These are phyloP conservation scores for Fusarium camptoceras DNA, from an alignment of 2,329 filamentous ascomycete genomes.

Conservation along the genomic window DNA sequence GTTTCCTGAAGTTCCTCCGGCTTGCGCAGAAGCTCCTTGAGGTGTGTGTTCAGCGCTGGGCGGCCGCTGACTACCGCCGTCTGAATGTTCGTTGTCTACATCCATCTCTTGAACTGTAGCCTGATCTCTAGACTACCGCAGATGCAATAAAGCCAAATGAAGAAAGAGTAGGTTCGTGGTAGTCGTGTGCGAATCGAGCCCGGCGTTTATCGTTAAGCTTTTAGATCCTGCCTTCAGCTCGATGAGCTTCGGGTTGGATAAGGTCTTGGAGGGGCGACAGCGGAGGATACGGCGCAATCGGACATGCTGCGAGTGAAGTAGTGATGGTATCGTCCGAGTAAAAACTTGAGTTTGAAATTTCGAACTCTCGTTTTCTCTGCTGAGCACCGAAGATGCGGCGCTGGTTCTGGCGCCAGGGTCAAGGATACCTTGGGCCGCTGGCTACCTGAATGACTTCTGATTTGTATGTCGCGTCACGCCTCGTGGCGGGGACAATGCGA, in stretches of 20 bases:
- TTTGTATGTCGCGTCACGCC: slow-evolving; percentile 27
- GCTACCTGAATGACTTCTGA: slow-evolving; percentile 19
- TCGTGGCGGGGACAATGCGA: slow-evolving; percentile 33
- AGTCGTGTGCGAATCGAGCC: slow-evolving; percentile 5
- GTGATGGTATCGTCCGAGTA: slow-evolving; percentile 25
- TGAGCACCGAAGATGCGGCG: background rate
- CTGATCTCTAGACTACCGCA: slow-evolving; percentile 19
- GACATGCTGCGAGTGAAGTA: slow-evolving; percentile 45
- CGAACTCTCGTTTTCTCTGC: background rate
- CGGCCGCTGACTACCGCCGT: slow-evolving; percentile 48
- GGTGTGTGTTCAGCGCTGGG: slow-evolving; percentile 52
- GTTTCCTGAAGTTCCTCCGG: slow-evolving; percentile 42
- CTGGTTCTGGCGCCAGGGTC: background rate
- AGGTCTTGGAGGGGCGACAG: slow-evolving; percentile 37
- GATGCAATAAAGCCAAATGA: background rate
- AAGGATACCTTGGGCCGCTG: slow-evolving; percentile 13
- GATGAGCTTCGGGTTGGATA: slow-evolving; percentile 26
- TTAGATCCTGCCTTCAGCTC: slow-evolving; percentile 32
- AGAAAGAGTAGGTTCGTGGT: background rate
- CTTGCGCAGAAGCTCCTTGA: slow-evolving; percentile 44
- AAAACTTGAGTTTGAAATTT: slow-evolving; percentile 20
- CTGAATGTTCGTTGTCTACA: slow-evolving; percentile 48
- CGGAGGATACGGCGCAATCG: slow-evolving; percentile 38
- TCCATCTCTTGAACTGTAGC: slow-evolving; percentile 47
- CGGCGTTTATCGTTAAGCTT: slow-evolving; percentile 16